phyloP scores from a whole-genome alignment of 345 rosid genomes.

The Brassica rapa region DNA sequence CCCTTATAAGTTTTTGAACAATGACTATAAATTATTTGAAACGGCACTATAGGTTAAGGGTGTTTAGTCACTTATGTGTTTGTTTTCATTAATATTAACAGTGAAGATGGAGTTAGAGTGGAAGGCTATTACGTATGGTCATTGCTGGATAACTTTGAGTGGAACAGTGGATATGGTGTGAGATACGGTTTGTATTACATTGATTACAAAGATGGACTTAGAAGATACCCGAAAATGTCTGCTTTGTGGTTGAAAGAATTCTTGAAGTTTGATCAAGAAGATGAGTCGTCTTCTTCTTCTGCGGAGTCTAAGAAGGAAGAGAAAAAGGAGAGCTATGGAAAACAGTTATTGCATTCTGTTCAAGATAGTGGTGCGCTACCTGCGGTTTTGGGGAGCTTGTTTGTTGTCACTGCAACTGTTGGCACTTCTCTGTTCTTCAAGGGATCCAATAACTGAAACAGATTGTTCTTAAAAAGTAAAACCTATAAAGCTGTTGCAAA shows the following conservation, averaged over 20 bases:
- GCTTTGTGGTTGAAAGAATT: constrained; percentile 62
- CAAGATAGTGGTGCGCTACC: constrained; percentile 37
- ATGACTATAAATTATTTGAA: too few relatives aligned
- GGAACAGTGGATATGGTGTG: constrained; percentile 56
- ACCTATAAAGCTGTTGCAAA: neutral
- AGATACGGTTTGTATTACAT: constrained; percentile 58
- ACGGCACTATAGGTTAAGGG: neutral
- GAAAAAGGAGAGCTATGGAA: constrained; percentile 37
- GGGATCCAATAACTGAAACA: constrained; percentile 28
- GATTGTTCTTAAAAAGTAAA: neutral
- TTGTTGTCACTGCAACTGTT: constrained; percentile 39
- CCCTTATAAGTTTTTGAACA: too few relatives aligned
- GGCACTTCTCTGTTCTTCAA: constrained; percentile 40
- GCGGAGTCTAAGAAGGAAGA: constrained; percentile 25
- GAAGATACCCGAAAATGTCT: constrained; percentile 58
- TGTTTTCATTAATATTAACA: constrained; percentile 13
- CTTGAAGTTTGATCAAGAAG: constrained; percentile 40
- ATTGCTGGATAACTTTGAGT: constrained; percentile 62
- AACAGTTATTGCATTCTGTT: constrained; percentile 27
- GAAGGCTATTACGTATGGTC: constrained; percentile 63
- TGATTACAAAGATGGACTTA: constrained; percentile 53
- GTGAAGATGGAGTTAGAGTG: constrained; percentile 56
- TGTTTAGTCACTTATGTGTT: neutral
- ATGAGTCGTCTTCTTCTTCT: constrained; percentile 18
- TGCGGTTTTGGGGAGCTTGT: constrained; percentile 38